Conservation (phyloP, 495 filamentous ascomycete species). For the Durotheca rogersii region DNA sequence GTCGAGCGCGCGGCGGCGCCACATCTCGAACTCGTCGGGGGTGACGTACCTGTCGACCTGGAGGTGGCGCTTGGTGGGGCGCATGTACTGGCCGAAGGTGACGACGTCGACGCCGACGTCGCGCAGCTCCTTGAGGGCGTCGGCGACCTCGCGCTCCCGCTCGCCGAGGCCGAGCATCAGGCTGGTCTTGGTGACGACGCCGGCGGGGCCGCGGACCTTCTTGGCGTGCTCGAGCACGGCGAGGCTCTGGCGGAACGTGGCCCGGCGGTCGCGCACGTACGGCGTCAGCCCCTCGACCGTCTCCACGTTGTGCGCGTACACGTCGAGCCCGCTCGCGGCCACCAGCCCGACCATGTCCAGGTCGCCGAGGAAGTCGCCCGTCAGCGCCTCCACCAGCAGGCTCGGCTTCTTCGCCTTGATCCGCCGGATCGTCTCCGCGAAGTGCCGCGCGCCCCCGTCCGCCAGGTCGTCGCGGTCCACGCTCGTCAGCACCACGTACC, state of each 20-base stretch:
- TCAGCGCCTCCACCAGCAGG: constrained; percentile 93
- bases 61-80: constrained; percentile 96
- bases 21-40: constrained; percentile 84
- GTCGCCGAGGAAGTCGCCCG: constrained; percentile 84
- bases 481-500: constrained; percentile 90
- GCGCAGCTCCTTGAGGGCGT: constrained; percentile 76
- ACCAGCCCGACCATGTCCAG: constrained; percentile 79
- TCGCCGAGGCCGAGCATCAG: constrained; percentile 96
- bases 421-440: constrained; percentile 89
- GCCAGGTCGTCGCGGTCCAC: constrained; percentile 91
- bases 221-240: constrained; percentile 81
- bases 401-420: constrained; percentile 87
- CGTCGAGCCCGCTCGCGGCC: constrained; percentile 84
- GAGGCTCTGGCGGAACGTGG: constrained; percentile 83
- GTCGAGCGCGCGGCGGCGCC: constrained; percentile 85
- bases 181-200: constrained; percentile 93
- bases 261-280: constrained; percentile 83
- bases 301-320: constrained; percentile 97
- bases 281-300: constrained; percentile 90
- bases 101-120: constrained; percentile 85
- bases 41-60: constrained; percentile 92
- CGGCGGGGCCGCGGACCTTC: constrained; percentile 57
- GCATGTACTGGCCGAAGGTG: constrained; percentile 99
- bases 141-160: constrained; percentile 83
- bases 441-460: constrained; percentile 87